phyloP scores from a whole-genome alignment of 2,329 filamentous ascomycete genomes.

The Alternaria conjuncta region DNA sequence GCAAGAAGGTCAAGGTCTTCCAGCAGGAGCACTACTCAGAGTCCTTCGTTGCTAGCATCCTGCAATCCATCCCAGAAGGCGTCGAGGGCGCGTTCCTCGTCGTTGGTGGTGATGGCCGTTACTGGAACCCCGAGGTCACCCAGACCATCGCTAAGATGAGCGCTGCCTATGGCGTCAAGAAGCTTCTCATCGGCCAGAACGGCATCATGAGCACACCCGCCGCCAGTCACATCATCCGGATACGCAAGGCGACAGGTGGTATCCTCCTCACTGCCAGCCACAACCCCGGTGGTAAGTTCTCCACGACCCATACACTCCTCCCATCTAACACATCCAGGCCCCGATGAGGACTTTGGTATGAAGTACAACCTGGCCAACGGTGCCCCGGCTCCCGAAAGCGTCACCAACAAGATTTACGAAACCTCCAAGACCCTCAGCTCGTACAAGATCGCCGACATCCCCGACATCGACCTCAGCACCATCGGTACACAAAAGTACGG shows the following conservation, averaged over 20 bases:
- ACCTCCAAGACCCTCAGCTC: constrained; percentile 86
- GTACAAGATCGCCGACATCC: constrained; percentile 90
- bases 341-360: constrained; percentile 96
- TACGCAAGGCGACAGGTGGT: constrained; percentile 92
- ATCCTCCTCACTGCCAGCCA: constrained; percentile 97
- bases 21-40: constrained; percentile 95
- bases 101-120: constrained; percentile 96
- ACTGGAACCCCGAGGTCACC: constrained; percentile 95
- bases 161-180: constrained; percentile 97
- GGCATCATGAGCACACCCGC: constrained; percentile 97
- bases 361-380: constrained; percentile 99
- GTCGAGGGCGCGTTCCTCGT: constrained; percentile 87
- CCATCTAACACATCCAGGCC: constrained; percentile 62
- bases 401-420: constrained; percentile 98
- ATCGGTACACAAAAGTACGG: constrained; percentile 87
- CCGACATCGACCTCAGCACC: constrained; percentile 81
- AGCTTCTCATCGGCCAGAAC: constrained; percentile 93
- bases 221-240: constrained; percentile 93
- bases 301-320: not conserved
- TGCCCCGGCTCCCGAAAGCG: constrained; percentile 90
- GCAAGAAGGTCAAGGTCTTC: constrained; percentile 98
- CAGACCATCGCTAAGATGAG: constrained; percentile 98
- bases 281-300: constrained; percentile 86
- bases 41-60: constrained; percentile 90
- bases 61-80: constrained; percentile 95